A percentile compares a stretch with the other conserved stretches of the same genome.
Conservation (phyloP, 169 alveolate species). For the Cryptosporidium ubiquitum region DNA sequence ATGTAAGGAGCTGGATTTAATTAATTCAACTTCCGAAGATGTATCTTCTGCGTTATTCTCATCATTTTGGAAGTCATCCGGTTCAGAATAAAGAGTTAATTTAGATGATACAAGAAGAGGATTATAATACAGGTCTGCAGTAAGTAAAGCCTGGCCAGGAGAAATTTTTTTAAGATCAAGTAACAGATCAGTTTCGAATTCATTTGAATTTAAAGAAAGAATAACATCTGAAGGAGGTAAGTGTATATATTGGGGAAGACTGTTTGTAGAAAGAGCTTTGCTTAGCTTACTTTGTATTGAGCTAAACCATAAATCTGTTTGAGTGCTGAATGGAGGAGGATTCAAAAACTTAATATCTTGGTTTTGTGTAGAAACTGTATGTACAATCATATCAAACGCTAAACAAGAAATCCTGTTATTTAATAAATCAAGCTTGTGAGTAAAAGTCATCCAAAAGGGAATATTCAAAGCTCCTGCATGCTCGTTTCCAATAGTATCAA, state of each 20-base stretch:
- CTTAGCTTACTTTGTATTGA: conserved; percentile 5
- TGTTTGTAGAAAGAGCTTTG: conserved; percentile 33
- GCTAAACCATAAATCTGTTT: not conserved
- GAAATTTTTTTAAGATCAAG: conserved; percentile 1
- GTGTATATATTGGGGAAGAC: conserved; percentile 44
- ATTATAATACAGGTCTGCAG: conserved; percentile 43
- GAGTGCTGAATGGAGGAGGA: not conserved
- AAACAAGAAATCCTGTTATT: conserved; percentile 54
- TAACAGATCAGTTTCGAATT: conserved; percentile 26
- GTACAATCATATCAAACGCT: conserved; percentile 73
- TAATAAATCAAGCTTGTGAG: conserved; percentile 36
- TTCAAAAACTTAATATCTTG: not conserved
- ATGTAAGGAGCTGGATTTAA: conserved; percentile 19
- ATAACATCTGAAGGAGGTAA: not conserved
- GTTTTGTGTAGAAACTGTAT: conserved; percentile 20
- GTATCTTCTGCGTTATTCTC: not conserved
- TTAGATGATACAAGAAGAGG: conserved; percentile 39
- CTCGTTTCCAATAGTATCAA: conserved; percentile 8
- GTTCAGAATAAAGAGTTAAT: conserved; percentile 28
- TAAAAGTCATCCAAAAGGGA: conserved; percentile 59
- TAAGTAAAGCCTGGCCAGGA: conserved; percentile 20
- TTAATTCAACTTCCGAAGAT: not conserved
- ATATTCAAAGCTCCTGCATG: conserved; percentile 30
- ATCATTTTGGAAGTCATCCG: not conserved
- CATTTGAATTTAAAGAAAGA: conserved; percentile 1